A percentile compares a stretch with the other conserved stretches of the same genome.
These are phyloP conservation scores for Rosellinia necatrix DNA, from an alignment of 2,329 filamentous ascomycete genomes.

Conservation along the genomic window DNA sequence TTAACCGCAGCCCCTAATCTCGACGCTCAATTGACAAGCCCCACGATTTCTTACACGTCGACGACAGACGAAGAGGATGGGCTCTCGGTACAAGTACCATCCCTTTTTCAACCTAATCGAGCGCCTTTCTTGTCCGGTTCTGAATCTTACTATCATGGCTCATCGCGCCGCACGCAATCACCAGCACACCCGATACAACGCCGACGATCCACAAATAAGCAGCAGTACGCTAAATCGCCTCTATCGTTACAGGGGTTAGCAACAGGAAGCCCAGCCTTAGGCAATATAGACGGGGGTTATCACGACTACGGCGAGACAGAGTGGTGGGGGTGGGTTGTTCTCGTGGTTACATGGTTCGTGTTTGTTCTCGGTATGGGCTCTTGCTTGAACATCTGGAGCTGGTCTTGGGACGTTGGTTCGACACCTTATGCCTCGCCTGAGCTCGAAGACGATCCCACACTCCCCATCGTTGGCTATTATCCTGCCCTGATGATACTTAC, in stretches of 20 bases:
- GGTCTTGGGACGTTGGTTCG: slow-evolving; percentile 98
- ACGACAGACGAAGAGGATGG: slow-evolving; percentile 84
- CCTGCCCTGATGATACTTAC: slow-evolving; percentile 92
- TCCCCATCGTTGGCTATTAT: slow-evolving; percentile 97
- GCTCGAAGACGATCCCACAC: slow-evolving; percentile 88
- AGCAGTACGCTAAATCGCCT: slow-evolving; percentile 62
- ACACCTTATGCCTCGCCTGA: slow-evolving; percentile 95
- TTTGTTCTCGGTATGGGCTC: slow-evolving; percentile 97
- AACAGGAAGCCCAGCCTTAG: slow-evolving; percentile 50
- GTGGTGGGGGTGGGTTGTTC: slow-evolving; percentile 96
- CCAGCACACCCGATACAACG: slow-evolving; percentile 44
- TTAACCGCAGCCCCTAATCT: slow-evolving; percentile 26
- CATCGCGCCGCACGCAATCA: slow-evolving; percentile 28
- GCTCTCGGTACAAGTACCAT: slow-evolving; percentile 55
- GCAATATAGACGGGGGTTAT: slow-evolving; percentile 54
- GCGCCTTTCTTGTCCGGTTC: slow-evolving; percentile 59
- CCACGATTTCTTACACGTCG: slow-evolving; percentile 66
- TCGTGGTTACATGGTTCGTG: slow-evolving; percentile 90
- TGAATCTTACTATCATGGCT: slow-evolving; percentile 64
- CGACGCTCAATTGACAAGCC: slow-evolving; percentile 49
- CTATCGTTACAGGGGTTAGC: slow-evolving; percentile 60
- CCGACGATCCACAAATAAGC: slow-evolving; percentile 49
- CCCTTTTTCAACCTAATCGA: slow-evolving; percentile 47
- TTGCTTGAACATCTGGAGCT: slow-evolving; percentile 93
- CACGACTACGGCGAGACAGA: slow-evolving; percentile 96